These are phyloP conservation scores for Colletotrichum sp. DNA, from an alignment of 2,329 filamentous ascomycete species.

Conservation along the genomic window DNA sequence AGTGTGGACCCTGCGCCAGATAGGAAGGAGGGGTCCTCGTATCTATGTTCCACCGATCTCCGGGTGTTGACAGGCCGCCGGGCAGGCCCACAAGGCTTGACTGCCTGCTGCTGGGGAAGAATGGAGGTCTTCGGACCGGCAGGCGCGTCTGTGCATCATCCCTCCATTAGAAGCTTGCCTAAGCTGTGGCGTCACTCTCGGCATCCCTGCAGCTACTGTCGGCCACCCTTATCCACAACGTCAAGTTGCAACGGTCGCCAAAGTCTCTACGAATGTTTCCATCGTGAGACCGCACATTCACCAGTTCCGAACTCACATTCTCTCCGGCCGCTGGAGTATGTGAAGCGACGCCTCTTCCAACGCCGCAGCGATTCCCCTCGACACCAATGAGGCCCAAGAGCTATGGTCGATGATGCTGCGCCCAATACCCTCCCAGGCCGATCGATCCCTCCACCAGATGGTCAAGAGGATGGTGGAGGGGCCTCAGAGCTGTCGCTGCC, in stretches of 20 bases:
- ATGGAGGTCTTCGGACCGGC: not conserved
- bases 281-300: not conserved
- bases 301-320: not conserved
- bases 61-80: not conserved
- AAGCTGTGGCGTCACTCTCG: slow-evolving; percentile 17
- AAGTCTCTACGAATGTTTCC: not conserved
- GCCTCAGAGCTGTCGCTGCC: not conserved
- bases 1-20: slow-evolving; percentile 13
- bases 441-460: slow-evolving; percentile 23
- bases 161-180: not conserved
- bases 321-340: slow-evolving; percentile 5
- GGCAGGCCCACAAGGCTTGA: not conserved
- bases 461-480: slow-evolving; percentile 20
- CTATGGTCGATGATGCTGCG: slow-evolving; percentile 58
- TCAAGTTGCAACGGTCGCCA: slow-evolving; percentile 13
- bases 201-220: slow-evolving; percentile 15
- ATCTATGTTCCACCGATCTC: slow-evolving; percentile 9
- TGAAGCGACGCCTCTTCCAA: not conserved
- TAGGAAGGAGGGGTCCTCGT: slow-evolving; percentile 17
- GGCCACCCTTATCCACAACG: slow-evolving; percentile 8
- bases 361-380: not conserved
- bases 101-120: not conserved
- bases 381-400: slow-evolving; percentile 34
- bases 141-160: not conserved
- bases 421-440: slow-evolving; percentile 41